A percentile compares a stretch with the other conserved stretches of the same genome.
These are phyloP conservation scores for Boletus rufocinnamomeus DNA, from an alignment of 768 basidiomycete genomes.

Conservation along the genomic window DNA sequence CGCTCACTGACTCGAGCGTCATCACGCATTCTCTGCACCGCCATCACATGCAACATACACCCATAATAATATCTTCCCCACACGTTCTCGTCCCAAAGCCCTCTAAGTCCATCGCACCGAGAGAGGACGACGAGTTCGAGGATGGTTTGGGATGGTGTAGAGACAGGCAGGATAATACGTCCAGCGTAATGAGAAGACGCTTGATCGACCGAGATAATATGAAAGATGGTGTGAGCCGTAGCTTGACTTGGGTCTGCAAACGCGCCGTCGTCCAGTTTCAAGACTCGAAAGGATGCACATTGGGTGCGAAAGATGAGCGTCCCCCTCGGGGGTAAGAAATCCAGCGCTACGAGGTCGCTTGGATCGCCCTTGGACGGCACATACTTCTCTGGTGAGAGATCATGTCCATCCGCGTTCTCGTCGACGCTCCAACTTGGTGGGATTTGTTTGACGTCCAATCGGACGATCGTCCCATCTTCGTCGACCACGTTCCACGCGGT, in stretches of 20 bases:
- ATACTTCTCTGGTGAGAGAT: conserved; percentile 6
- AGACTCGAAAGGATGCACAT: conserved; percentile 13
- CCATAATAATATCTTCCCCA: conserved; percentile 21
- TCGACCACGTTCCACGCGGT: conserved; percentile 20
- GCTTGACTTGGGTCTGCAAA: background rate
- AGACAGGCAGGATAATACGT: conserved; percentile 19
- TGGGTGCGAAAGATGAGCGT: conserved; percentile 30
- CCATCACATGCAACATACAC: conserved; percentile 24
- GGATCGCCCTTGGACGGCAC: background rate
- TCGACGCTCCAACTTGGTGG: conserved; percentile 1
- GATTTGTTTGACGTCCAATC: conserved; percentile 10
- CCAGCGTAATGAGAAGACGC: conserved; percentile 5
- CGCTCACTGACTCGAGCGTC: conserved; percentile 19
- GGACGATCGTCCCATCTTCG: conserved; percentile 10
- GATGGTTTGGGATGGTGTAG: conserved; percentile 5
- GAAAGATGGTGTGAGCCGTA: conserved; percentile 13
- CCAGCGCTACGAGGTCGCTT: background rate
- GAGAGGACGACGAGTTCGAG: conserved; percentile 28
- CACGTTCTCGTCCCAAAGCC: conserved; percentile 14
- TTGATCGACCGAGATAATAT: conserved; percentile 2
- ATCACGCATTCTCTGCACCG: conserved; percentile 3
- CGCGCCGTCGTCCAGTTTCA: background rate
- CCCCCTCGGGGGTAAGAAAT: conserved; percentile 10
- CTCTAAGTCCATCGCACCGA: background rate
- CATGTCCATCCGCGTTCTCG: background rate